Percentiles rank a stretch among this genome's conserved stretches.
phyloP scores from a whole-genome alignment of 1,139 yeast species.

The Yamadazyma buinensis region DNA sequence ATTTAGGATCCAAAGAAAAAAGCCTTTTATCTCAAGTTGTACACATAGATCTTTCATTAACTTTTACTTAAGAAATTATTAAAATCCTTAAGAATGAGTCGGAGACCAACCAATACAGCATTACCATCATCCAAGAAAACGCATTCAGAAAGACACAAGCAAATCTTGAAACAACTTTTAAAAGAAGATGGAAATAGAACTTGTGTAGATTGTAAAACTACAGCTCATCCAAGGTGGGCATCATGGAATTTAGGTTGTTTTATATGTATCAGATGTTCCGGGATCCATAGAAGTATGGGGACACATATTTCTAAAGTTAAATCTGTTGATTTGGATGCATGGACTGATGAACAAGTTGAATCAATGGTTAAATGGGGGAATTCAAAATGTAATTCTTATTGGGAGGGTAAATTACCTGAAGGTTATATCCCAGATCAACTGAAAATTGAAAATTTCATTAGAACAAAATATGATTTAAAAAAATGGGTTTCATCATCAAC shows the following conservation, averaged over 20 bases:
- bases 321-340: conserved; percentile 90
- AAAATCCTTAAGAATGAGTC: conserved; percentile 2
- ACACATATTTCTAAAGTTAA: conserved; percentile 86
- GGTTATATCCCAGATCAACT: conserved; percentile 77
- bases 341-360: conserved; percentile 92
- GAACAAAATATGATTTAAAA: conserved; percentile 86
- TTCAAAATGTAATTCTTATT: conserved; percentile 64
- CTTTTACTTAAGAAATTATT: too few species aligned
- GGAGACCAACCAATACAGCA: conserved; percentile 7
- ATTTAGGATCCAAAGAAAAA: too few species aligned
- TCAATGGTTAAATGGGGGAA: conserved; percentile 89
- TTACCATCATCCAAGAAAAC: conserved; percentile 44
- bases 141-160: conserved; percentile 55
- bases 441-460: conserved; percentile 83
- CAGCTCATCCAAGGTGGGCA: conserved; percentile 96
- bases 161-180: conserved; percentile 66
- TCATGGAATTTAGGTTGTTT: conserved; percentile 94
- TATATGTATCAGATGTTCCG: conserved; percentile 88
- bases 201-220: conserved; percentile 90
- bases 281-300: conserved; percentile 93
- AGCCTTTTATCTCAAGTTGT: too few species aligned
- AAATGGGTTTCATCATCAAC: conserved; percentile 65
- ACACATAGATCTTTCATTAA: too few species aligned
- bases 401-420: conserved; percentile 79
- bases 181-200: conserved; percentile 70